These are phyloP conservation scores for Esteya vermicola DNA, from an alignment of 2,329 filamentous ascomycete genomes.

Conservation along the genomic window DNA sequence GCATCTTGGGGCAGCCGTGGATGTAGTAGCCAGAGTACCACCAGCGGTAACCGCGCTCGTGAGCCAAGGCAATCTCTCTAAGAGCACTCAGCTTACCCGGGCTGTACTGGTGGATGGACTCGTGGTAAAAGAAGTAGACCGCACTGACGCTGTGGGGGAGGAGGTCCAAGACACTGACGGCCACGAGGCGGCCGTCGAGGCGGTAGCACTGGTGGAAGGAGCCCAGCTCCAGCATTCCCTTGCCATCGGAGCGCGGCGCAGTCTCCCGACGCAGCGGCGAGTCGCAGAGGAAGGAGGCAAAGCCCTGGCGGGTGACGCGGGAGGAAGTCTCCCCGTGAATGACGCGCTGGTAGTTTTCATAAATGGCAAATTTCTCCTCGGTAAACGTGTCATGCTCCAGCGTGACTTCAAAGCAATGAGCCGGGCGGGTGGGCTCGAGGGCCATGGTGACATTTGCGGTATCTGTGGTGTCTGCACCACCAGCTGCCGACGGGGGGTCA, in stretches of 20 bases:
- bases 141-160: slow-evolving; percentile 65
- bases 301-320: slow-evolving; percentile 46
- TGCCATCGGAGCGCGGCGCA: slow-evolving; percentile 29
- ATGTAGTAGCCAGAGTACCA: slow-evolving; percentile 80
- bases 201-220: slow-evolving; percentile 75
- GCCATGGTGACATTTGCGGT: not conserved
- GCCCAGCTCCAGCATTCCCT: slow-evolving; percentile 39
- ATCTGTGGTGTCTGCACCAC: too few relatives aligned
- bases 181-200: slow-evolving; percentile 60
- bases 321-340: slow-evolving; percentile 54
- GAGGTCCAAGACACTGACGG: slow-evolving; percentile 63
- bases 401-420: slow-evolving; percentile 53
- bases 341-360: slow-evolving; percentile 58
- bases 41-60: slow-evolving; percentile 55
- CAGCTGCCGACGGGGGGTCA: too few relatives aligned
- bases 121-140: slow-evolving; percentile 73
- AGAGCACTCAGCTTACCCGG: slow-evolving; percentile 67
- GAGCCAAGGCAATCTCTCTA: slow-evolving; percentile 55
- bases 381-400: slow-evolving; percentile 58
- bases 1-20: slow-evolving; percentile 68
- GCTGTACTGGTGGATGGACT: slow-evolving; percentile 52
- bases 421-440: slow-evolving; percentile 31
- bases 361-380: slow-evolving; percentile 61
- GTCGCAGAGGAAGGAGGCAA: slow-evolving; percentile 58
- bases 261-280: slow-evolving; percentile 46